Evolutionary conservation across 148 eudicot genomes (phyloP).

Genomic region (Oxyria digyna): DNA sequence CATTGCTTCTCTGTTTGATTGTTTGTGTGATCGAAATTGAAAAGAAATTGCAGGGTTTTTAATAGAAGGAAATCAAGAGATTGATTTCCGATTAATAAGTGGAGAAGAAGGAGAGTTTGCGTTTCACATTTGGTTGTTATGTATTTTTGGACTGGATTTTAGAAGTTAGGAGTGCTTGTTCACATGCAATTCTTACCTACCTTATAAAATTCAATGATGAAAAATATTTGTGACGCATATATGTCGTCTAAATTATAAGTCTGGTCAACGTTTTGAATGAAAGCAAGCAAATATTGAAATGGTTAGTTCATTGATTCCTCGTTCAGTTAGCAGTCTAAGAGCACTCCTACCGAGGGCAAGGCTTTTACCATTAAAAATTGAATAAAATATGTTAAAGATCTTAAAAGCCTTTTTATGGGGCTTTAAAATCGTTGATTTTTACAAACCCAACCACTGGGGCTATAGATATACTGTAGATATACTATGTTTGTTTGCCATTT

Average conservation of each 20-base stretch:
- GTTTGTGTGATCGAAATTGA: neutral
- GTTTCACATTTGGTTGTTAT: neutral
- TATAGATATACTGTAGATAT: too few relatives aligned
- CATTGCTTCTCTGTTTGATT: conserved; percentile 19
- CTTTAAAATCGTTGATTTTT: too few relatives aligned
- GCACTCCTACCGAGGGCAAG: too few relatives aligned
- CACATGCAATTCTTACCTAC: neutral
- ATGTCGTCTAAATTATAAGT: neutral
- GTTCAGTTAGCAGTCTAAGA: too few relatives aligned
- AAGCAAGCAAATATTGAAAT: too few relatives aligned
- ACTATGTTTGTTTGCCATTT: too few relatives aligned
- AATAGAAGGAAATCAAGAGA: neutral
- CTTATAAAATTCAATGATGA: neutral
- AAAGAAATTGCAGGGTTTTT: neutral
- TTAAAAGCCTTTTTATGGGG: too few relatives aligned
- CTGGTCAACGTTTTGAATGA: too few relatives aligned
- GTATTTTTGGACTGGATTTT: neutral
- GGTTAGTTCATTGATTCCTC: too few relatives aligned
- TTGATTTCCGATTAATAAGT: neutral
- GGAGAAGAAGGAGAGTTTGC: neutral
- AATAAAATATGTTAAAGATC: too few relatives aligned
- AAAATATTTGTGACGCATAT: neutral
- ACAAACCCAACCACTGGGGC: too few relatives aligned
- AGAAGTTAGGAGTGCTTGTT: neutral
- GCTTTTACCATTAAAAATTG: too few relatives aligned